phyloP scores from a whole-genome alignment of 768 basidiomycete species.

The Suillus sp. region DNA sequence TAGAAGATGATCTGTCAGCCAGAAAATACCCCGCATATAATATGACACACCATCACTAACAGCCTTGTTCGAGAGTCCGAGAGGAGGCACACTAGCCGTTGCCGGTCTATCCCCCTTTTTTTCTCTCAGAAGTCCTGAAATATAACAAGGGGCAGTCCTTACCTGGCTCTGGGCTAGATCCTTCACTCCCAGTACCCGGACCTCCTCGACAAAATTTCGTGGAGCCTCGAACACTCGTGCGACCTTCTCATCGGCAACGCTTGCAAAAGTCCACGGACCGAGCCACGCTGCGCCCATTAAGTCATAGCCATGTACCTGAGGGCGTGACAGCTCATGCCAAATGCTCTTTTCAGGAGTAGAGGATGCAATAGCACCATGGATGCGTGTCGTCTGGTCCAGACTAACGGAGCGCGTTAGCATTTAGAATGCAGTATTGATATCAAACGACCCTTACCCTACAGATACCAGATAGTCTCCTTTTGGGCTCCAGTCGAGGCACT shows the following conservation, averaged over 20 bases:
- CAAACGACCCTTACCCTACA: slow-evolving; percentile 57
- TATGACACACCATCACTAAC: slow-evolving; percentile 59
- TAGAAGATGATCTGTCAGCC: slow-evolving; percentile 8
- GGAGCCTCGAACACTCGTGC: slow-evolving; percentile 93
- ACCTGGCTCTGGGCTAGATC: slow-evolving; percentile 56
- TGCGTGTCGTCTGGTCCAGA: slow-evolving; percentile 88
- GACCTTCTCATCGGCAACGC: slow-evolving; percentile 96
- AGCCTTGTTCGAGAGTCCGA: slow-evolving; percentile 94
- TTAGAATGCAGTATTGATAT: background rate
- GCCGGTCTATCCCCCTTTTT: slow-evolving; percentile 62
- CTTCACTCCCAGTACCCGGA: slow-evolving; percentile 53
- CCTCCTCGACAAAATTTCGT: slow-evolving; percentile 66
- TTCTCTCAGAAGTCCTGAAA: slow-evolving; percentile 11
- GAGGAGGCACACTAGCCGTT: slow-evolving; percentile 88
- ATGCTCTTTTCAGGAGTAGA: slow-evolving; percentile 24
- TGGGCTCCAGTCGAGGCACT: slow-evolving; percentile 85
- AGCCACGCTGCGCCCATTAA: slow-evolving; percentile 80
- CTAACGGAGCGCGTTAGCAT: slow-evolving; percentile 41
- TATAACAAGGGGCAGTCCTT: slow-evolving; percentile 9
- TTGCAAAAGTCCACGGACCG: slow-evolving; percentile 75
- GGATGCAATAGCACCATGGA: slow-evolving; percentile 65
- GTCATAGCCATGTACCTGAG: slow-evolving; percentile 97
- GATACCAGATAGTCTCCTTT: slow-evolving; percentile 85
- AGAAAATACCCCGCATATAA: background rate
- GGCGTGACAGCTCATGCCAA: slow-evolving; percentile 91